phyloP scores from a whole-genome alignment of 225 moss, liverwort and hornwort species.

The Climacium dendroides region DNA sequence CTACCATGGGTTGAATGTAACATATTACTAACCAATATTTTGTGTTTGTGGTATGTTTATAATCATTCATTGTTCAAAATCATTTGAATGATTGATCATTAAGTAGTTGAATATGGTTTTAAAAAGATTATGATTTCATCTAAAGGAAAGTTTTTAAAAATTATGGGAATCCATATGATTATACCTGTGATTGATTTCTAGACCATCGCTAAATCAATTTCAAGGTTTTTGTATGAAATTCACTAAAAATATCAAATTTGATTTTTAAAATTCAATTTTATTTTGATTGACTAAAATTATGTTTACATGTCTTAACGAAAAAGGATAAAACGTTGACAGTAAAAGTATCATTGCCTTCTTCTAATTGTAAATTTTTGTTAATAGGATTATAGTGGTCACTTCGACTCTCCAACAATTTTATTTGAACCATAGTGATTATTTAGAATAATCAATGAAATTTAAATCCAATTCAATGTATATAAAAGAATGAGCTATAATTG shows the following conservation, averaged over 20 bases:
- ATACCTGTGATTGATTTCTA: rapidly evolving
- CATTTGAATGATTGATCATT: neutral
- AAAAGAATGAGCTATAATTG: too few species aligned
- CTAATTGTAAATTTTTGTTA: neutral
- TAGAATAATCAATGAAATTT: neutral
- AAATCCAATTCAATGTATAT: neutral
- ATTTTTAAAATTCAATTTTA: too few species aligned
- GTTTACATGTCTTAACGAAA: neutral
- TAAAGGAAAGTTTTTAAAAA: neutral
- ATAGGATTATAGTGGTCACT: neutral
- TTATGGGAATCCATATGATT: rapidly evolving
- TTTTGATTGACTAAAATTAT: neutral
- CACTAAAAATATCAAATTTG: neutral
- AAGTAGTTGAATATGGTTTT: neutral
- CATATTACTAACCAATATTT: neutral
- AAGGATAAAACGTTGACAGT: neutral
- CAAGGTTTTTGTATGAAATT: neutral
- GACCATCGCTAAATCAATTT: neutral
- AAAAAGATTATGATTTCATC: neutral
- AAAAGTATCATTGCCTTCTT: too few species aligned
- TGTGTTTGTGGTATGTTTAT: neutral
- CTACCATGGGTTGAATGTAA: neutral
- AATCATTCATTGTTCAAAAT: neutral
- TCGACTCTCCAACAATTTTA: neutral
- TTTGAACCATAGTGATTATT: neutral